These are phyloP conservation scores for Vaucheria bursata DNA, from an alignment of 352 stramenopile species.

Conservation along the genomic window DNA sequence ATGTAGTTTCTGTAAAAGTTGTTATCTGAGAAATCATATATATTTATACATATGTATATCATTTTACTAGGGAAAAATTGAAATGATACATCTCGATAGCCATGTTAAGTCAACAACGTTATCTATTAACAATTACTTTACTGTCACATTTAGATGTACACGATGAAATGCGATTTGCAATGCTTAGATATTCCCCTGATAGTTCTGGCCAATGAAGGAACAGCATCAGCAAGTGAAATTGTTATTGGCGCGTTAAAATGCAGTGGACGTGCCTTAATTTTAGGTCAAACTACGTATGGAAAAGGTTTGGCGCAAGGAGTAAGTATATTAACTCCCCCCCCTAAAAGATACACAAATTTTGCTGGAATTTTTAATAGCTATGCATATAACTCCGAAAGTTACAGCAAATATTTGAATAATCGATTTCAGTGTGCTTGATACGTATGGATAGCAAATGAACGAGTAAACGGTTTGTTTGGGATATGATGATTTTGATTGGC, in stretches of 20 bases:
- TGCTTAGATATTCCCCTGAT: slow-evolving; percentile 13
- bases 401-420: background rate
- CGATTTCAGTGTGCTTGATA: background rate
- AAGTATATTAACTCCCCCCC: too few species aligned
- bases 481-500: too few species aligned
- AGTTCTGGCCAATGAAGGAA: slow-evolving; percentile 19
- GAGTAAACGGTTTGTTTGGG: background rate
- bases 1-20: too few species aligned
- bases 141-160: slow-evolving; percentile 7
- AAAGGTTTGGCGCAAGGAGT: slow-evolving; percentile 23
- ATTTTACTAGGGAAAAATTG: too few species aligned
- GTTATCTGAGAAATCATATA: too few species aligned
- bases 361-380: background rate
- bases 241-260: slow-evolving; percentile 19
- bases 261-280: slow-evolving; percentile 14
- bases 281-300: slow-evolving; percentile 25
- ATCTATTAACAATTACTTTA: too few species aligned
- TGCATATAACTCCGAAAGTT: background rate
- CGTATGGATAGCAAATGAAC: background rate
- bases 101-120: too few species aligned
- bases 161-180: background rate
- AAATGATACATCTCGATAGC: too few species aligned
- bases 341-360: background rate
- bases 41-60: too few species aligned
- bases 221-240: slow-evolving; percentile 26